Percentiles rank a stretch among this genome's conserved stretches.
Evolutionary conservation across 2,329 filamentous ascomycete species (phyloP).

Genomic region (Fusarium ambrosium): DNA sequence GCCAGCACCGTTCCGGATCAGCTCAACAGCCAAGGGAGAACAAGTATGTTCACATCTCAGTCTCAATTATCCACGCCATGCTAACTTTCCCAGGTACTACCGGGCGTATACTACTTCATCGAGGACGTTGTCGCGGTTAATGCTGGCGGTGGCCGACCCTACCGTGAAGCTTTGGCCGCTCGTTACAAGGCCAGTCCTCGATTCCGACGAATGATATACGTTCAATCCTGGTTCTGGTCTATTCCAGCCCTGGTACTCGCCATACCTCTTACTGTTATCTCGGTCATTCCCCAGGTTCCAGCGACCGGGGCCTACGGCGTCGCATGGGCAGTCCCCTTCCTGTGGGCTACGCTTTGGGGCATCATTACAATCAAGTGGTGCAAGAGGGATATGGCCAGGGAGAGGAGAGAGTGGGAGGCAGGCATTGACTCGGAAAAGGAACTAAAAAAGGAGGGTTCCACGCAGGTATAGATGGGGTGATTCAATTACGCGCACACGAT

Average conservation of each 20-base stretch:
- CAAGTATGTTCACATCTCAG: constrained; percentile 41
- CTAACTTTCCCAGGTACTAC: constrained; percentile 63
- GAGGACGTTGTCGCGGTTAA: constrained; percentile 78
- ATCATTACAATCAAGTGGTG: constrained; percentile 54
- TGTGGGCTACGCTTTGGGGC: constrained; percentile 54
- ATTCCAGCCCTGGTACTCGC: constrained; percentile 56
- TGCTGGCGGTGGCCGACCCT: constrained; percentile 66
- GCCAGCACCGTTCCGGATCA: constrained; percentile 72
- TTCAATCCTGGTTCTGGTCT: constrained; percentile 58
- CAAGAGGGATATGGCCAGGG: constrained; percentile 54
- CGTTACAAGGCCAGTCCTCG: constrained; percentile 58
- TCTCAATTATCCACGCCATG: not conserved
- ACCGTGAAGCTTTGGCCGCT: constrained; percentile 57
- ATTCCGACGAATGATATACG: constrained; percentile 57
- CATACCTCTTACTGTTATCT: constrained; percentile 53
- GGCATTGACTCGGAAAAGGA: constrained; percentile 41
- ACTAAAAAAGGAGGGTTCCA: constrained; percentile 31
- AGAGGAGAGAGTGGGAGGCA: constrained; percentile 55
- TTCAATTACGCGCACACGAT: not conserved
- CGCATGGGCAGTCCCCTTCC: constrained; percentile 57
- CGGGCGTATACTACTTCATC: constrained; percentile 73
- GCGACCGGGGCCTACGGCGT: constrained; percentile 55
- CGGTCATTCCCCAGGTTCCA: constrained; percentile 52
- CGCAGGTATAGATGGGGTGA: constrained; percentile 13
- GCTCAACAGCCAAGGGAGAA: constrained; percentile 71